Evolutionary conservation across 2,329 filamentous ascomycete genomes (phyloP).

Genomic region (Hypoxylon sp.): DNA sequence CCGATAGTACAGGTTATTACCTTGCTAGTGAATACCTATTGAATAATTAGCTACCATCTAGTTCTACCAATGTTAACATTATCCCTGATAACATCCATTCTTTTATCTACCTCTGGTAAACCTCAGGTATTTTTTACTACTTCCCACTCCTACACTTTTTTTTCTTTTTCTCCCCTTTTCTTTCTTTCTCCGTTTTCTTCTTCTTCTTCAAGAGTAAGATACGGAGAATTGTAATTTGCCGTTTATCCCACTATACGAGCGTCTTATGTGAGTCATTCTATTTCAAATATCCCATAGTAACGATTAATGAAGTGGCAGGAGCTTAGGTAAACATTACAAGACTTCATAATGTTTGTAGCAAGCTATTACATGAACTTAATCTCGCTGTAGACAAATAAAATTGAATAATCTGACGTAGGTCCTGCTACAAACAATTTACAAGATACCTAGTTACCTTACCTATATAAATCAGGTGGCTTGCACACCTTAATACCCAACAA

Average conservation of each 20-base stretch:
- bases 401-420: neutral
- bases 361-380: neutral
- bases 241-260: too few relatives aligned
- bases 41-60: neutral
- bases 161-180: too few relatives aligned
- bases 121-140: too few relatives aligned
- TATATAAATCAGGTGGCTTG: neutral
- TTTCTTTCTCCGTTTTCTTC: too few relatives aligned
- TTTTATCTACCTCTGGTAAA: neutral
- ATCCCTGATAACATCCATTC: neutral
- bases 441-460: neutral
- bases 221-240: too few relatives aligned
- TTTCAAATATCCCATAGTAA: neutral
- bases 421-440: neutral
- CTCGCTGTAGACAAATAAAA: neutral
- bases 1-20: neutral
- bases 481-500: neutral
- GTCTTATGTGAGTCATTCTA: too few relatives aligned
- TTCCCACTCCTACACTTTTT: too few relatives aligned
- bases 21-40: neutral
- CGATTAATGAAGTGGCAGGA: neutral
- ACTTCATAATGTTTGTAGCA: neutral
- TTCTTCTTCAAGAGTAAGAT: too few relatives aligned
- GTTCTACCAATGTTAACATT: neutral
- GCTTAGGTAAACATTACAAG: neutral